Base-by-base conservation (phyloP, 805 yeast genomes). In the Wickerhamomyces bovis region DNA sequence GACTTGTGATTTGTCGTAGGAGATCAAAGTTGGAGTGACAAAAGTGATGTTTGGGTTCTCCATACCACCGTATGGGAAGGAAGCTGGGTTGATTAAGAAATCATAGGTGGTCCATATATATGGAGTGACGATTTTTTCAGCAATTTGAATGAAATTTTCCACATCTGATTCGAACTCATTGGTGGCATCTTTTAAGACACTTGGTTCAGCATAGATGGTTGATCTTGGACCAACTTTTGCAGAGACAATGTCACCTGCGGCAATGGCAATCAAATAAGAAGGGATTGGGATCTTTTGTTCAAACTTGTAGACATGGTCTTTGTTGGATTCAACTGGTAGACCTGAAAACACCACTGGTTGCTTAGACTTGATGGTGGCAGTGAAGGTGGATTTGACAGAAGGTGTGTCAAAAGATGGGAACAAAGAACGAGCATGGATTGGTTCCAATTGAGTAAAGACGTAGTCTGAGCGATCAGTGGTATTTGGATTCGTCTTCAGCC, bases 371-470 rank as follows among this genome's bases (percentile, higher is more conserved):
- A 85, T 80, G 21, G 67, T 68, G 52, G 83, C 80, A 16, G 68
- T 63, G 58, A 73, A 85, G 1, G 82, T 71, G 2, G 89, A 75
- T 63, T 89, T 89, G 26, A 89, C 75, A 0, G 92, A 75, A 2
- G 97, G 96, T 0, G 97, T 89, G 64, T 89, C 97, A 61, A 89
- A 89, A 57, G 89, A 85, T 9, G 97, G 97, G 68, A 85, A 83
- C 59, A 89, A 72, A 15, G 92, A 78, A 58, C 97, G 76, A 7
- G 96, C 94, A 60, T 89, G 96, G 53, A 86, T 89, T 33, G 96
- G 89, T 68, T 89, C 95, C 61, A 95, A 78, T 67, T 89, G 97
- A 11, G 96, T 87, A 64, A 89, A 89, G 48, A 89, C 72, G 38
- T 60, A 60, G 42, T 60, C 63, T 6, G 61, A 52, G 3, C 63